These are phyloP conservation scores for Theobroma grandiflorum DNA, from an alignment of 441 rosid species.

Conservation along the genomic window DNA sequence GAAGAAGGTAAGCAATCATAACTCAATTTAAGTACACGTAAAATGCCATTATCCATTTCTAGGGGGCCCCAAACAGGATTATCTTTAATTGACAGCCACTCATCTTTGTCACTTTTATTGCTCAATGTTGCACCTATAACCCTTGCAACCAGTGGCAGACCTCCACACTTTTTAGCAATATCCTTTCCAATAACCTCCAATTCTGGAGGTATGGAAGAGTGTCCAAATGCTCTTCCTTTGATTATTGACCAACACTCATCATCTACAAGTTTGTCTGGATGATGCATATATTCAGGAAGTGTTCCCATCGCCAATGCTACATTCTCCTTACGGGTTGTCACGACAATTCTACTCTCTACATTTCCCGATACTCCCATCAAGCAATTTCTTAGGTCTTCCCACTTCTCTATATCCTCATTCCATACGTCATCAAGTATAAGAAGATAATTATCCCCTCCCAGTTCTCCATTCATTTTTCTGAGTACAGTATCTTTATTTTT, in stretches of 20 bases:
- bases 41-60: background rate
- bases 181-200: constrained; percentile 31
- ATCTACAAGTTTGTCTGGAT: background rate
- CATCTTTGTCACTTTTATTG: background rate
- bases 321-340: background rate
- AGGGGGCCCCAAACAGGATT: background rate
- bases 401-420: background rate
- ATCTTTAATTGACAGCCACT: constrained; percentile 30
- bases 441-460: constrained; percentile 26
- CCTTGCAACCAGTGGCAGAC: constrained; percentile 35
- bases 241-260: constrained; percentile 30
- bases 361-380: no score
- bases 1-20: background rate
- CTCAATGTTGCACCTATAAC: constrained; percentile 30
- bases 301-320: background rate
- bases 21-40: background rate
- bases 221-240: background rate
- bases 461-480: background rate
- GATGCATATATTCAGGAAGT: constrained; percentile 19
- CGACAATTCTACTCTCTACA: no score
- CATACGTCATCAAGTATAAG: constrained; percentile 39
- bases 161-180: constrained; percentile 31
- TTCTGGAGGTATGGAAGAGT: background rate
- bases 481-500: background rate
- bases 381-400: constrained; percentile 3